These are phyloP conservation scores for Sporothrix brunneoviolacea DNA, from an alignment of 2,329 filamentous ascomycete genomes.

Conservation along the genomic window DNA sequence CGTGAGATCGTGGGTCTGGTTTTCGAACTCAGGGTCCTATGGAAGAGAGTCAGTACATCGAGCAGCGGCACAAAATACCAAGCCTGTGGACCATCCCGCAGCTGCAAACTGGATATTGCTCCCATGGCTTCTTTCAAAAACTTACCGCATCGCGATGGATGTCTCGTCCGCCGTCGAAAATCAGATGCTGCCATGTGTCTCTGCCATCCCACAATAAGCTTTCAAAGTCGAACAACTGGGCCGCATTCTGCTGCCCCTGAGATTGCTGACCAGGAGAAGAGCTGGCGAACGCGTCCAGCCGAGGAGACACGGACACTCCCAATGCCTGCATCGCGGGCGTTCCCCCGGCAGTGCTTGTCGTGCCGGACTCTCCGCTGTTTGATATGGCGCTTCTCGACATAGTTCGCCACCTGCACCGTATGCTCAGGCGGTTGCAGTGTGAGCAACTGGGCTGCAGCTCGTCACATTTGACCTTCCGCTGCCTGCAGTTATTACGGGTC, in stretches of 20 bases:
- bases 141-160: background rate
- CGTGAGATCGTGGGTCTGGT: too few species aligned
- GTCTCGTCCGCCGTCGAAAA: background rate
- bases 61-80: too few species aligned
- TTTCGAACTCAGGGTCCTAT: too few species aligned
- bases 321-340: too few species aligned
- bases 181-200: constrained; percentile 29
- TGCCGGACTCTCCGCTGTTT: too few species aligned
- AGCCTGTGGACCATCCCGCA: too few species aligned
- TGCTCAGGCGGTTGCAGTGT: constrained; percentile 46
- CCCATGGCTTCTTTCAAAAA: too few species aligned
- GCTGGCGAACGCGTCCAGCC: too few species aligned
- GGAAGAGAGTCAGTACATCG: too few species aligned
- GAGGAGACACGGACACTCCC: too few species aligned
- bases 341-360: constrained; percentile 15
- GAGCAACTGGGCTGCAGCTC: constrained; percentile 46
- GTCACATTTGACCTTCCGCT: constrained; percentile 47
- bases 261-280: background rate
- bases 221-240: constrained; percentile 41
- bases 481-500: constrained; percentile 25
- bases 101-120: too few species aligned
- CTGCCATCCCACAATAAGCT: constrained; percentile 42
- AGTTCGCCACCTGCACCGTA: constrained; percentile 44
- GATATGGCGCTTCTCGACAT: background rate
- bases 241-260: constrained; percentile 18